Conservation (phyloP, 2,329 filamentous ascomycete species). For the Calcarisporium arbuscula region DNA sequence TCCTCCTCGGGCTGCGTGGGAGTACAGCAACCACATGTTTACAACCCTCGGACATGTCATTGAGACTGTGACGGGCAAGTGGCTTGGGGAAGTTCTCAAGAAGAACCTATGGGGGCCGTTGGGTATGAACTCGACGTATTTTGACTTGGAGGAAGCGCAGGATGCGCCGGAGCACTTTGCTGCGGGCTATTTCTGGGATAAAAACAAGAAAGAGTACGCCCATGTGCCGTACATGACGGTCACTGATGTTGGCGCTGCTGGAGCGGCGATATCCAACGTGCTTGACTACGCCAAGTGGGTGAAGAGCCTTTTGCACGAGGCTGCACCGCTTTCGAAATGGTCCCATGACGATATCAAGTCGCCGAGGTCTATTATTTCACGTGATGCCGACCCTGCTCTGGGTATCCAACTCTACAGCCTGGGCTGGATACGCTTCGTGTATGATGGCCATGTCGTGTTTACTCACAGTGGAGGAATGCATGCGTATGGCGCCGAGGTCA, state of each 20-base stretch:
- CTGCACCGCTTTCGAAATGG: slow-evolving; percentile 14
- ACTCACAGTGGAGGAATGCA: slow-evolving; percentile 23
- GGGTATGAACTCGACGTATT: slow-evolving; percentile 38
- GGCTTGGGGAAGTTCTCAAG: slow-evolving; percentile 33
- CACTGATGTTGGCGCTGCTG: slow-evolving; percentile 31
- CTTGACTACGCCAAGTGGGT: slow-evolving; percentile 48
- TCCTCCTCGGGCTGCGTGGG: slow-evolving; percentile 37
- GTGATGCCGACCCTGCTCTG: background rate
- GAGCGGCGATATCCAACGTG: slow-evolving; percentile 37
- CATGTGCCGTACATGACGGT: slow-evolving; percentile 19
- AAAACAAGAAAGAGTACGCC: slow-evolving; percentile 15
- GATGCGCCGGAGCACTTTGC: slow-evolving; percentile 26
- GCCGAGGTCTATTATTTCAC: slow-evolving; percentile 22
- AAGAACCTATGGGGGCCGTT: slow-evolving; percentile 38
- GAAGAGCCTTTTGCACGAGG: slow-evolving; percentile 33
- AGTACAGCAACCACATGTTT: slow-evolving; percentile 48
- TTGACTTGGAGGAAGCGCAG: slow-evolving; percentile 28
- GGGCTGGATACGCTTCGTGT: slow-evolving; percentile 21
- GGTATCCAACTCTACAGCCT: slow-evolving; percentile 21
- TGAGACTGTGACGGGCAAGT: slow-evolving; percentile 31
- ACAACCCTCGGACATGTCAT: slow-evolving; percentile 36
- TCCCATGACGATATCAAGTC: slow-evolving; percentile 22
- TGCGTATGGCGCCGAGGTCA: slow-evolving; percentile 20
- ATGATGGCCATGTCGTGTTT: slow-evolving; percentile 20
- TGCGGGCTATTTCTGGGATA: slow-evolving; percentile 34